A percentile compares a stretch with the other conserved stretches of the same genome.
phyloP scores from a whole-genome alignment of 139 green algal genomes.

The Tetradesmus lagerheimii region DNA sequence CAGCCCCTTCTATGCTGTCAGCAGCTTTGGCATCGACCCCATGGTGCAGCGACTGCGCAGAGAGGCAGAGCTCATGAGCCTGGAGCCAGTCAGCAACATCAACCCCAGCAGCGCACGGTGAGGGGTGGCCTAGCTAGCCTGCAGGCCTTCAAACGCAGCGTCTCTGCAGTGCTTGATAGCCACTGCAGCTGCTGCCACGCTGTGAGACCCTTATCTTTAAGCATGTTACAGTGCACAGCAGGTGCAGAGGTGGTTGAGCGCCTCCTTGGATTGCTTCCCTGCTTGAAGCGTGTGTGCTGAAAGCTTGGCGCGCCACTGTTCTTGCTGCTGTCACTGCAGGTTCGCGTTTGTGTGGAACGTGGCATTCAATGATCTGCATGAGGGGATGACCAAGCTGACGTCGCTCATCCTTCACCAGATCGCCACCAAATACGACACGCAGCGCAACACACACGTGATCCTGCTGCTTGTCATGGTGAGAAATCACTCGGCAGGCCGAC shows the following conservation, averaged over 20 bases:
- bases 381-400: not conserved
- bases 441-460: slow-evolving; percentile 51
- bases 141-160: not conserved
- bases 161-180: not conserved
- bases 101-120: not conserved
- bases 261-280: too few species aligned
- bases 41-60: slow-evolving; percentile 53
- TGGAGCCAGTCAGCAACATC: slow-evolving; percentile 30
- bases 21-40: slow-evolving; percentile 48
- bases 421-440: not conserved
- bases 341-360: slow-evolving; percentile 53
- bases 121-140: too few species aligned
- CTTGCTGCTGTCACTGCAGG: slow-evolving; percentile 7
- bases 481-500: too few species aligned
- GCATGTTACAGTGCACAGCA: too few species aligned
- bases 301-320: not conserved
- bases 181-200: not conserved
- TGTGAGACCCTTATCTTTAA: too few species aligned
- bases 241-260: too few species aligned
- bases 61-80: slow-evolving; percentile 48
- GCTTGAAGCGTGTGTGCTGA: not conserved
- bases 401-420: not conserved
- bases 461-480: slow-evolving; percentile 49
- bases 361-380: slow-evolving; percentile 45
- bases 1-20: slow-evolving; percentile 20